Evolutionary conservation across 2,329 filamentous ascomycete genomes (phyloP).

Genomic region (Pseudogymnoascus sp.): DNA sequence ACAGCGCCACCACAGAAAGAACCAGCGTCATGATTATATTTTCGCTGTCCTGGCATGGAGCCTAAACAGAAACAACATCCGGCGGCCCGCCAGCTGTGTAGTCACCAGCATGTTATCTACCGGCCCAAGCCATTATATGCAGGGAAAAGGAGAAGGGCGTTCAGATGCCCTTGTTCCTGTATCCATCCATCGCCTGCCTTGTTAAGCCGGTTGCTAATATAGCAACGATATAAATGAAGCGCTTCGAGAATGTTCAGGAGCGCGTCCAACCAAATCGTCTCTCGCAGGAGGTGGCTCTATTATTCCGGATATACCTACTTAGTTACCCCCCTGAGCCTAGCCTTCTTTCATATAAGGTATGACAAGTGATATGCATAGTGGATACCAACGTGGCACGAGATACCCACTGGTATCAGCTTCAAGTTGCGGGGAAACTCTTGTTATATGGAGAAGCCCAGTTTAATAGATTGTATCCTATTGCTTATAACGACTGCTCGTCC

Average conservation of each 20-base stretch:
- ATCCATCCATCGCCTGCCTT: not conserved
- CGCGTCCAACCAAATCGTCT: not conserved
- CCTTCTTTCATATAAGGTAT: not conserved
- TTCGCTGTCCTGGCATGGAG: not conserved
- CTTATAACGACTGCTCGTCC: not conserved
- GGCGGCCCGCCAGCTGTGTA: not conserved
- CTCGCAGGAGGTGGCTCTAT: not conserved
- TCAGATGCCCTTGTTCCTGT: not conserved
- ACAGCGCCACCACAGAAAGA: not conserved
- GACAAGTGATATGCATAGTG: not conserved
- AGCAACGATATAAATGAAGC: not conserved
- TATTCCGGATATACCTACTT: not conserved
- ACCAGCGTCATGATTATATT: not conserved
- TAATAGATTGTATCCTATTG: constrained; percentile 4
- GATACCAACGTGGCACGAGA: not conserved
- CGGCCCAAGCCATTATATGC: not conserved
- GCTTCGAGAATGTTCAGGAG: not conserved
- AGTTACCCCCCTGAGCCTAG: not conserved
- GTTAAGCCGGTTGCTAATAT: not conserved
- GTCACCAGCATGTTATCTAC: not conserved
- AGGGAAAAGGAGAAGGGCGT: not conserved
- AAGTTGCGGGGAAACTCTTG: constrained; percentile 5
- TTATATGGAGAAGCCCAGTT: not conserved
- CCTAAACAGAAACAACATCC: not conserved
- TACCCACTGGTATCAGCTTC: not conserved